These are phyloP conservation scores for Diophrys sp. DNA, from an alignment of 73 alveolate species.

Conservation along the genomic window DNA sequence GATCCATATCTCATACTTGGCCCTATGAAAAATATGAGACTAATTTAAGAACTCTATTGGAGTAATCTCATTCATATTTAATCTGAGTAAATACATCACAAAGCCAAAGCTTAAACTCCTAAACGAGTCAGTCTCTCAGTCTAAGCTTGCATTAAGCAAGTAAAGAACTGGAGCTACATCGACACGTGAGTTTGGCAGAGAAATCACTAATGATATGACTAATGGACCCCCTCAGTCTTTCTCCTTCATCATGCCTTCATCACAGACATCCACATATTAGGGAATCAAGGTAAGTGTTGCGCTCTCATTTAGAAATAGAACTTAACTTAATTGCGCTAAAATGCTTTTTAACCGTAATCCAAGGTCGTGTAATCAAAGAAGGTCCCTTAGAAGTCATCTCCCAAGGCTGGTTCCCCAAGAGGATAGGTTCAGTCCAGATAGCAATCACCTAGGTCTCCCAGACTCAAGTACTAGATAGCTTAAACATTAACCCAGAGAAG, in stretches of 20 bases:
- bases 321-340: not conserved
- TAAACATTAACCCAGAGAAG: not conserved
- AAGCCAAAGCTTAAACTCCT: no score
- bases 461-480: not conserved
- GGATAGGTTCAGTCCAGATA: not conserved
- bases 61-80: no score
- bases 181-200: constrained; percentile 52
- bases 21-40: no score
- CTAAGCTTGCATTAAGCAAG: no score
- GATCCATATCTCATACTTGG: no score
- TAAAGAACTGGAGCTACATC: not conserved
- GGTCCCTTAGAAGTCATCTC: not conserved
- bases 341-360: no score
- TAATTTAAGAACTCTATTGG: no score
- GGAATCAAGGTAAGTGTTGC: not conserved
- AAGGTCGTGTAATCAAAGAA: not conserved
- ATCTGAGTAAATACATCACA: no score
- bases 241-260: not conserved
- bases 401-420: not conserved
- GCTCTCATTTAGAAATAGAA: not conserved
- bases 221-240: not conserved
- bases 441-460: not conserved
- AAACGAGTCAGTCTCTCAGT: no score
- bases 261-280: not conserved
- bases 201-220: constrained; percentile 28